Base-by-base conservation (phyloP, 129 eudicot genomes). In the Ambrosia artemisiifolia region DNA sequence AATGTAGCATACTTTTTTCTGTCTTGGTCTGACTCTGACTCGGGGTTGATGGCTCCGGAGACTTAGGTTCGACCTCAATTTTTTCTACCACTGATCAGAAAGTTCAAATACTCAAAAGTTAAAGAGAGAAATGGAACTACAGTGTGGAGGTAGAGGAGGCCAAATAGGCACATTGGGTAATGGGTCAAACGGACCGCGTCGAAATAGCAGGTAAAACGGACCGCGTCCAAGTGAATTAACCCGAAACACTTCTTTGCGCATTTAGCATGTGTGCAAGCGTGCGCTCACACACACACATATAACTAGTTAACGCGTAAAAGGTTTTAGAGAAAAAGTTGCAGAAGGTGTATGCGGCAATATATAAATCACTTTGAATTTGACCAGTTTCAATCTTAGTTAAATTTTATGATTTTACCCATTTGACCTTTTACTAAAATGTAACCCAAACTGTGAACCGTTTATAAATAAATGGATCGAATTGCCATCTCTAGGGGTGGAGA, bases 61-160 rank as follows among this genome's bases (percentile, higher is more conserved):
- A 81, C 32, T 48, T 71, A 19, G 91, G 91, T 67, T 88, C 95
- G 46, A 88, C 86, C 49, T 84, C 85, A 10, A 88, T 70, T 73
- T 83, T 91, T 69, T 95, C 99, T 88, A 86, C 78, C 69, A 50
- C 80, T 78, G 2, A 64, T 65, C 68, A 73, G 18, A 64, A 80
- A 63, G 33, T 34, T 19, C 42, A 65, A 17, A 53, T 43, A 76
- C 49, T 60, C 10, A 72, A 62, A 43, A 46, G 18, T 14, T 60
- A n/a, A 32, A 69, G 14, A 20, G 11, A 38, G 61, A 40, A 43
- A 50, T 19, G 61, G 62, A 56, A 44, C 13, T 68, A 48, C 24
- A 32, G 11, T 36, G 44, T 56, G 67, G 69, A 59, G 65, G 30
- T 56, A 59, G 33, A 42, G 17, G 61, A 32, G 59, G 61, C 33